A percentile compares a stretch with the other conserved stretches of the same genome.
Evolutionary conservation across 179 eudicot species (phyloP).

Genomic region (Heliamphora pulchella): DNA sequence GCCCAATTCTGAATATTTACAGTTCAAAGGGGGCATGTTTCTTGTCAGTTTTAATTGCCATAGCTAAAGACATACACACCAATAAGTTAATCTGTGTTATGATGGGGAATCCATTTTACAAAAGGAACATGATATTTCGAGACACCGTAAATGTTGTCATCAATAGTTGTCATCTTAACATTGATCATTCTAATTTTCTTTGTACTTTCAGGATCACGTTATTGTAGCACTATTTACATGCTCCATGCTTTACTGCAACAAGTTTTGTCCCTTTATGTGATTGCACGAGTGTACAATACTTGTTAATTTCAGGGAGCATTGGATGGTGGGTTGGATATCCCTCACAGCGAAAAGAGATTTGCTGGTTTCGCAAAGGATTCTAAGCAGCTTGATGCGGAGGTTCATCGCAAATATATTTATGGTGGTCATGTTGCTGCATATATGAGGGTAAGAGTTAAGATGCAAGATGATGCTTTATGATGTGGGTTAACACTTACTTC

Average conservation of each 20-base stretch:
- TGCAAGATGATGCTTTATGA: background rate
- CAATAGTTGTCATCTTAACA: no score
- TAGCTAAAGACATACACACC: background rate
- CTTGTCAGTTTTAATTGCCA: background rate
- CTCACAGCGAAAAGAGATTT: conserved; percentile 76
- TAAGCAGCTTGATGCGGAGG: conserved; percentile 62
- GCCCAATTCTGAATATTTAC: background rate
- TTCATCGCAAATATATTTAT: conserved; percentile 31
- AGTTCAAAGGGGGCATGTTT: background rate
- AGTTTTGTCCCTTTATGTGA: no score
- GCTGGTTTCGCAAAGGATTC: conserved; percentile 62
- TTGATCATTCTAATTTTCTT: no score
- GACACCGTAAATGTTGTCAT: background rate
- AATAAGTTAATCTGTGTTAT: background rate
- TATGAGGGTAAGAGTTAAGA: conserved; percentile 38
- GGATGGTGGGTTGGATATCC: conserved; percentile 71
- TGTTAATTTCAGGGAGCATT: conserved; percentile 43
- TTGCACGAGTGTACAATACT: background rate
- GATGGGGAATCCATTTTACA: background rate
- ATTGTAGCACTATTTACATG: no score
- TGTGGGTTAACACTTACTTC: background rate
- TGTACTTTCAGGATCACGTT: background rate
- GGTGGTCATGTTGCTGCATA: conserved; percentile 54
- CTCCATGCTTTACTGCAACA: background rate
- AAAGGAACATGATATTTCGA: background rate